Conservation (phyloP, 2,329 filamentous ascomycete species). For the Penicillium expansum region DNA sequence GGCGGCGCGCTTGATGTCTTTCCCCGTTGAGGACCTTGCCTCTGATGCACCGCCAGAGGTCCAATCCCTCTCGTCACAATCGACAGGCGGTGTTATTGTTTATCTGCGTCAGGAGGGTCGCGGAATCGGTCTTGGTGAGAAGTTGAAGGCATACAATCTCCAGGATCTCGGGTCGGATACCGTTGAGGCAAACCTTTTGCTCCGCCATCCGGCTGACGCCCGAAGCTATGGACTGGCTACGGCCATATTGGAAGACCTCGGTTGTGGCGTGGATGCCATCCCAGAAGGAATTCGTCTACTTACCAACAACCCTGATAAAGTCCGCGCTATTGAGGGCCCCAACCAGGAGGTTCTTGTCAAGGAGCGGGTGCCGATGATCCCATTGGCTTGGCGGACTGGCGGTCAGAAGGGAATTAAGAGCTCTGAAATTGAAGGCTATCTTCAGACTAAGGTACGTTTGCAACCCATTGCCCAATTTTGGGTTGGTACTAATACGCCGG, state of each 20-base stretch:
- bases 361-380: conserved; percentile 93
- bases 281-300: conserved; percentile 65
- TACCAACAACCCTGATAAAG: conserved; percentile 98
- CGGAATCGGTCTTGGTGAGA: conserved; percentile 90
- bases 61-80: conserved; percentile 47
- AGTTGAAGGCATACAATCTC: conserved; percentile 96
- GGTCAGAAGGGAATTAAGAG: conserved; percentile 77
- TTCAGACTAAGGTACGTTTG: conserved; percentile 82
- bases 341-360: conserved; percentile 82
- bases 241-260: conserved; percentile 85
- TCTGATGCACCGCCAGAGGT: conserved; percentile 28
- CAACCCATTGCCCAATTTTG: not conserved
- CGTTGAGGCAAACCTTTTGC: conserved; percentile 87
- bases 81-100: conserved; percentile 81
- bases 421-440: conserved; percentile 86
- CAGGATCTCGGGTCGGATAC: conserved; percentile 97
- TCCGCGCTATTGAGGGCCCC: conserved; percentile 88
- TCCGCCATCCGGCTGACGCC: conserved; percentile 91
- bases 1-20: conserved; percentile 86
- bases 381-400: conserved; percentile 82
- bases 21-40: conserved; percentile 48
- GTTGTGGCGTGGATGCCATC: conserved; percentile 64
- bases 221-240: conserved; percentile 95
- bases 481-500: not conserved
- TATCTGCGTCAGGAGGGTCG: conserved; percentile 95